Evolutionary conservation across 2,329 filamentous ascomycete species (phyloP).

Genomic region (Phialophora verrucosa): DNA sequence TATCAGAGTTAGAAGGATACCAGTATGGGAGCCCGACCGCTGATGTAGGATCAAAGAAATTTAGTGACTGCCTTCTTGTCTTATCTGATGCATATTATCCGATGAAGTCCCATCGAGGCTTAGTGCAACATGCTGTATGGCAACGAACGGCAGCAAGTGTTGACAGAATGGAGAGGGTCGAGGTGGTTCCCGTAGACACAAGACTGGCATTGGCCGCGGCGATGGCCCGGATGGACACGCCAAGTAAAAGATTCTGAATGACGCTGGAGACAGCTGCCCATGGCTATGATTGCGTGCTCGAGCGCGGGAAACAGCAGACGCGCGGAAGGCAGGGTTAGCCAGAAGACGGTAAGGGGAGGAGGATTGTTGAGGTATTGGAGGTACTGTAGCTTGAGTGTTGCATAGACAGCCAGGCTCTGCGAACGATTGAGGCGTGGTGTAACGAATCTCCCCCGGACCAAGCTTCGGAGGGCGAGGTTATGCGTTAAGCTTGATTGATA

Average conservation of each 20-base stretch:
- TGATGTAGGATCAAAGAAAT: neutral
- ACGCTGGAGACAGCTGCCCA: neutral
- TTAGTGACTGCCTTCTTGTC: neutral
- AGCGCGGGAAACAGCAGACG: neutral
- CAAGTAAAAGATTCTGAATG: neutral
- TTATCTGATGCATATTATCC: neutral
- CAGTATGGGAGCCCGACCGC: neutral
- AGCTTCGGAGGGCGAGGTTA: neutral
- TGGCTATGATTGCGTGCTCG: neutral
- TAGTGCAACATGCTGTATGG: neutral
- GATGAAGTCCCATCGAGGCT: neutral
- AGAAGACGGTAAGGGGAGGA: neutral
- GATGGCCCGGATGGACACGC: neutral
- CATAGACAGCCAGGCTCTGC: neutral
- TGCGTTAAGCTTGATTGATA: neutral
- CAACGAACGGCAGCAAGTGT: neutral
- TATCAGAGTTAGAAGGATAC: neutral
- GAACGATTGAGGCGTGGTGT: neutral
- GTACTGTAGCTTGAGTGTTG: neutral
- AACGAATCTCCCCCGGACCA: neutral
- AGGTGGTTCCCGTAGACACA: neutral
- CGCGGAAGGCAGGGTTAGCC: neutral
- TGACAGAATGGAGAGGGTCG: neutral
- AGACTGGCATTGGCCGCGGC: constrained; percentile 2
- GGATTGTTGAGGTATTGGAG: neutral